Base-by-base conservation (phyloP, 306 rosid species). In the Cotoneaster glaucophyllus region DNA sequence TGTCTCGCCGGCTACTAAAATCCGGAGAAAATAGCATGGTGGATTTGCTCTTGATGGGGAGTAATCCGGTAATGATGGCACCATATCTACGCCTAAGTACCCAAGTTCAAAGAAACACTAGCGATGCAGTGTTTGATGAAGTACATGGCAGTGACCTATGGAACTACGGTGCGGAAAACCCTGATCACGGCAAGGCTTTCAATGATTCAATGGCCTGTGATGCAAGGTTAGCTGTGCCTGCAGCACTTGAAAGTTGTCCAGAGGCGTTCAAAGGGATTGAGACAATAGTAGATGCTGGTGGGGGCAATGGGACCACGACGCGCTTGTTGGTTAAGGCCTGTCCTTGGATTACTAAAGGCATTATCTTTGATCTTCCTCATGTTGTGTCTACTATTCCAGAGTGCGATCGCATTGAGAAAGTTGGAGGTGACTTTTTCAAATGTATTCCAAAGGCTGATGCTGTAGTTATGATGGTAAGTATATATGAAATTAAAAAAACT, bases 231-330 rank as follows among this genome's bases (percentile, higher is more conserved):
- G 26, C 8, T 4, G 70, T 93, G 83, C 79, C 82, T 1, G 76
- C 78, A 0, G 58, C 90, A 4, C 6, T 86, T 63, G 71, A 72
- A 8, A 77, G 74, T 24, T 90, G 91, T 70, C 5, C 32, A 17
- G 86, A 87, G 70, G 70, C 62, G 3, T 87, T 91, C 56, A 57
- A 78, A 25, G 97, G 94, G 9, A 1, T 90, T 28, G 11, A 5
- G 2, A 78, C 79, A 6, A 52, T 93, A 53, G 97, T 93, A 8
- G 96, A 93, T 57, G 97, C 90, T 2, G 98, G 97, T 4, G 97
- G 91, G 0, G 98, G 98, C 21, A 84, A 82, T 14, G 98, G 97
- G 4, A 86, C 87, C 1, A 8, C 82, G 56, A 44, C 86, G 82
- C 1, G 74, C 2, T 4, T 82, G 52, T 8, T 90, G 11, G 81